Base-by-base conservation (phyloP, 495 filamentous ascomycete genomes). In the Penicillium fimorum region DNA sequence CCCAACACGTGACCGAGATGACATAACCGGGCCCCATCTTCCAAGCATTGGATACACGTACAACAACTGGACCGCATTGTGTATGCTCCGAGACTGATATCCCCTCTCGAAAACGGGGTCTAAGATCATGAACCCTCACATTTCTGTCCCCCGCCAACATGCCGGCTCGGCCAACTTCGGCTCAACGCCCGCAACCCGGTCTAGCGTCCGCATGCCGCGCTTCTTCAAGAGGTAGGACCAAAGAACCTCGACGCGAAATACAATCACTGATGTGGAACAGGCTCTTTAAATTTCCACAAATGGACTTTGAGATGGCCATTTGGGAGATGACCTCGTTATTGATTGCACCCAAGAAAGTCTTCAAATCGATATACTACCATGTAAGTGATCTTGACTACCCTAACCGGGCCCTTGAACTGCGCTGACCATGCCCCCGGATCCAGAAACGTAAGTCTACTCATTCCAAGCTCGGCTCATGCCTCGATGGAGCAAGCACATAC, bases 311-410 rank as follows among this genome's bases (percentile, higher is more conserved):
- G 58, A 87, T 88, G 83, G 87, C 87, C 10, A 83, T 87, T 59
- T 90, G 87, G 87, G 87, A 90, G 70, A 90, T 90, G 87, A 87
- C 83, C 51, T 81, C 78, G 54, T 75, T 90, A 48, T 76, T 90
- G 59, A 84, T 89, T 59, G 84, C 86, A 37, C 87, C 87, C 0
- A 90, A 89, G 74, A 88, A 88, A 64, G 87, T 90, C 51, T 90
- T 90, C 67, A 74, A 86, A 58, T 86, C 84, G 27, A 87, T 90
- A 64, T 89, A 89, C 66, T 88, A 90, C 64, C 86, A 89, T 73
- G 86, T 88, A 77, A 58, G 78, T 66, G 15, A 8, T 53, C 24
- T 43, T 42, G 48, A n/a, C 43, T 27, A 47, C n/a, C 46, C 57
- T 40, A 9, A 27, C 44, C 35, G 25, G 25, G 18, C 9, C 12